Conservation (phyloP, 75 land plant genomes). For the Picea sitchensis region DNA sequence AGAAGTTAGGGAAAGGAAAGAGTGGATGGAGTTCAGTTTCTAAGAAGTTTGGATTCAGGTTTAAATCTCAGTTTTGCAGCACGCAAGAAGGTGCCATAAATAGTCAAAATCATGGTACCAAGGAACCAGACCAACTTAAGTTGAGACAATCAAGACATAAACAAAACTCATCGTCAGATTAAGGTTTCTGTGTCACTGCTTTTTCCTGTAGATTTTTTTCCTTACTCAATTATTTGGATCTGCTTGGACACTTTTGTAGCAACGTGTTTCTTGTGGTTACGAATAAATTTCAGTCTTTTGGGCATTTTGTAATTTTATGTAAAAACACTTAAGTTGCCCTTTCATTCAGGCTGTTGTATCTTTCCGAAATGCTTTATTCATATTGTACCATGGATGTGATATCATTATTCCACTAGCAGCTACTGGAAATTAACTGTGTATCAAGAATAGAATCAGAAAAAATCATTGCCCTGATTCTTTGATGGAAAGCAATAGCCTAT, state of each 20-base stretch:
- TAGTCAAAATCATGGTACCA: conserved; percentile 20
- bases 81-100: conserved; percentile 70
- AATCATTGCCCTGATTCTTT: not conserved
- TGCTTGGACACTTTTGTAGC: not conserved
- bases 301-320: not conserved
- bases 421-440: not conserved
- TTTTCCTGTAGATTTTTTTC: conserved; percentile 4
- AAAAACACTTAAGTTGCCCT: not conserved
- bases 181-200: not conserved
- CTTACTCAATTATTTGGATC: not conserved
- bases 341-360: conserved; percentile 1
- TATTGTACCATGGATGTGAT: not conserved
- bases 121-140: conserved; percentile 26
- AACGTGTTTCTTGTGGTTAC: conserved; percentile 5
- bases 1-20: conserved; percentile 36
- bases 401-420: not conserved
- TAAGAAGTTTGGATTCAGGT: conserved; percentile 51
- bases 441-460: not conserved
- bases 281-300: not conserved
- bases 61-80: conserved; percentile 81
- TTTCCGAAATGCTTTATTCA: not conserved
- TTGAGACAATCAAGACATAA: conserved; percentile 4
- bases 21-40: conserved; percentile 35
- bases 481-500: not conserved
- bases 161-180: not conserved